Conservation (phyloP, 2,329 filamentous ascomycete species). For the Drechslera avenae region DNA sequence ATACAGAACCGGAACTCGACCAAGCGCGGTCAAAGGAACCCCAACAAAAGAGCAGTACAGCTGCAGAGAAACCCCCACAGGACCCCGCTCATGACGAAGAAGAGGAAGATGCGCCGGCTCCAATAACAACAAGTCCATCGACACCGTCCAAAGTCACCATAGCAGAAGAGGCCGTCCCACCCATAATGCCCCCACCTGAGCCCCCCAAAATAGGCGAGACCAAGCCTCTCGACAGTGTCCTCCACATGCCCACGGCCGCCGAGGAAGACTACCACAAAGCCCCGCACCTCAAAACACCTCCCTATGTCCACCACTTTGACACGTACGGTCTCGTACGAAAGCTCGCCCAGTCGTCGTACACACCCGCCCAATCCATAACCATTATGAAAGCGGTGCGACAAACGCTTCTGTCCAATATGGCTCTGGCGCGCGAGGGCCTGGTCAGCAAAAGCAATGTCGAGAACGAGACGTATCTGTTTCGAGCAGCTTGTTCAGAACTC, state of each 20-base stretch:
- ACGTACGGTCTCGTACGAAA: conserved; percentile 87
- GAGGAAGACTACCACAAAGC: conserved; percentile 55
- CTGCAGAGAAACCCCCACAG: conserved; percentile 9
- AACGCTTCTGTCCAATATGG: conserved; percentile 77
- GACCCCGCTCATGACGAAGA: conserved; percentile 29
- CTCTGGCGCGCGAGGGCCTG: conserved; percentile 76
- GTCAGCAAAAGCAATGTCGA: conserved; percentile 92
- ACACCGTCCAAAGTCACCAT: conserved; percentile 20
- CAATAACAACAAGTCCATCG: conserved; percentile 21
- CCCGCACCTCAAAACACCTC: conserved; percentile 73
- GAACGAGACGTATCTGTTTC: conserved; percentile 93
- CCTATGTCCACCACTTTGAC: conserved; percentile 95
- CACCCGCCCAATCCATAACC: conserved; percentile 74
- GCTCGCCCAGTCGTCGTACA: conserved; percentile 74
- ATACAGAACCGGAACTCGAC: conserved; percentile 46
- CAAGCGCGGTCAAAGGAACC: conserved; percentile 13
- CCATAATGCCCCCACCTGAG: conserved; percentile 21
- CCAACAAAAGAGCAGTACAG: conserved; percentile 2
- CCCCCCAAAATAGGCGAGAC: conserved; percentile 31
- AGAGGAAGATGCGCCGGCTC: conserved; percentile 28
- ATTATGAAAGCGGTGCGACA: conserved; percentile 90
- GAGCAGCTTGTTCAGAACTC: conserved; percentile 90
- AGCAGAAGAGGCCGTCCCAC: conserved; percentile 16
- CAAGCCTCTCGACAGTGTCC: conserved; percentile 49
- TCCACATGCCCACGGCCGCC: conserved; percentile 49